Percentiles rank a stretch among this genome's conserved stretches.
Evolutionary conservation across 2,329 filamentous ascomycete species (phyloP).

Genomic region (Xylaria sp.): DNA sequence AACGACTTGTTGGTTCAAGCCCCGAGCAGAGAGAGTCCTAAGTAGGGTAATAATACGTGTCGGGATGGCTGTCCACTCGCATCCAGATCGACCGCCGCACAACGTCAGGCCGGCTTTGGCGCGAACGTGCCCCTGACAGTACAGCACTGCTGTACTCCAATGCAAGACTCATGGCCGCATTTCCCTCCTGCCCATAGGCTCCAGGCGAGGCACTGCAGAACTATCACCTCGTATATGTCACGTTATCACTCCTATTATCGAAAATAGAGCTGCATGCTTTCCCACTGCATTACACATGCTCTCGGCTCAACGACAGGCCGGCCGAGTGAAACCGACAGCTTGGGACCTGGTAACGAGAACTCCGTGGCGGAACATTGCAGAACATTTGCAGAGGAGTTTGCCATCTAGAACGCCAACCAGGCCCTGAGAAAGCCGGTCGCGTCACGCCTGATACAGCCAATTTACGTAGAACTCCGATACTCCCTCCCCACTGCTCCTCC

Average conservation of each 20-base stretch:
- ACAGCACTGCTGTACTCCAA: conserved; percentile 22
- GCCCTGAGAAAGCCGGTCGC: conserved; percentile 3
- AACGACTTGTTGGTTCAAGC: conserved; percentile 30
- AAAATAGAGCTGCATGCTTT: conserved; percentile 27
- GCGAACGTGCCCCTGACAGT: conserved; percentile 36
- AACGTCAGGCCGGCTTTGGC: conserved; percentile 33
- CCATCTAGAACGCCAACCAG: conserved; percentile 13
- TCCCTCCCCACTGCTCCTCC: conserved; percentile 8
- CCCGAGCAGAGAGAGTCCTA: background rate
- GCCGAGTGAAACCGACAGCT: conserved; percentile 39
- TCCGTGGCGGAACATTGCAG: conserved; percentile 20
- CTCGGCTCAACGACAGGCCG: conserved; percentile 34
- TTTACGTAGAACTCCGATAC: conserved; percentile 12
- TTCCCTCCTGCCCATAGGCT: conserved; percentile 32
- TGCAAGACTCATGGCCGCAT: conserved; percentile 16
- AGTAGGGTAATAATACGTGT: conserved; percentile 27
- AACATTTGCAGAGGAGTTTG: conserved; percentile 21
- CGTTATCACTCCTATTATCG: conserved; percentile 37
- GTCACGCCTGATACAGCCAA: conserved; percentile 12
- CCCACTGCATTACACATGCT: conserved; percentile 22
- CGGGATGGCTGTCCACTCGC: conserved; percentile 37
- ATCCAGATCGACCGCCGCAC: conserved; percentile 29
- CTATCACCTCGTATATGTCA: conserved; percentile 41
- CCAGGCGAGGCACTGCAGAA: conserved; percentile 32
- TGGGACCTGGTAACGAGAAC: conserved; percentile 36